Evolutionary conservation across 2,329 filamentous ascomycete genomes (phyloP), one percentile per base, ranked within the genome.

Genomic region (Aphanocladium album): DNA sequence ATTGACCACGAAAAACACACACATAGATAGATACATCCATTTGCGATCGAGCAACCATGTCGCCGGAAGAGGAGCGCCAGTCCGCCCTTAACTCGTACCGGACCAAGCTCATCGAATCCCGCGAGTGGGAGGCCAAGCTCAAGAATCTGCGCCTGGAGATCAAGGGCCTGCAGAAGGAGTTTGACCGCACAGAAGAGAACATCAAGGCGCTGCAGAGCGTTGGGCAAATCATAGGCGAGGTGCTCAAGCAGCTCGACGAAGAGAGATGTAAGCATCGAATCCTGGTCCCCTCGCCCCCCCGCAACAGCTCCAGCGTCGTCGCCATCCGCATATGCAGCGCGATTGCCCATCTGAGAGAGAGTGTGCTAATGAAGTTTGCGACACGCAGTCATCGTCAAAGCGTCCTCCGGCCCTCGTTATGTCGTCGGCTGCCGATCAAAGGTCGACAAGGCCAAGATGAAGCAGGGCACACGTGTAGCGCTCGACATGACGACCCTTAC

Each of bases 131-230:
- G 77, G 89, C 93, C 57, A 99, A 98, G 83, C 85, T 99, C 64
- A 99, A 98, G 81, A 86, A 89, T 57, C 80, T 99, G 69, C 90
- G 95, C 64, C 81, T 96, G 77, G 95, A 97, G 68, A 97, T 99
- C 76, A 99, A 98, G 80, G 91, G 89, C 62, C 79, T 98, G 60
- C 91, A 96, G 74, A 92, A 90, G 72, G 93, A 98, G 70, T 99
- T 93, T 72, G 93, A 99, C 75, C 87, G 93, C 67, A 98, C 95
- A 58, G 95, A 99, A 75, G 96, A 99, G 67, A 98, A 98, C 80
- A 98, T 99, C 83, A 99, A 99, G 82, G 95, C 95, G 67, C 81
- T 99, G 71, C 95, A 99, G 81, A 98, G 95, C 76, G 95, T 99
- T 60, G 95, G 95, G 55, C 95, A 99, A 80, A 99, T 99, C 77